phyloP scores from a whole-genome alignment of 768 basidiomycete species.

The Termitomyces sp. region DNA sequence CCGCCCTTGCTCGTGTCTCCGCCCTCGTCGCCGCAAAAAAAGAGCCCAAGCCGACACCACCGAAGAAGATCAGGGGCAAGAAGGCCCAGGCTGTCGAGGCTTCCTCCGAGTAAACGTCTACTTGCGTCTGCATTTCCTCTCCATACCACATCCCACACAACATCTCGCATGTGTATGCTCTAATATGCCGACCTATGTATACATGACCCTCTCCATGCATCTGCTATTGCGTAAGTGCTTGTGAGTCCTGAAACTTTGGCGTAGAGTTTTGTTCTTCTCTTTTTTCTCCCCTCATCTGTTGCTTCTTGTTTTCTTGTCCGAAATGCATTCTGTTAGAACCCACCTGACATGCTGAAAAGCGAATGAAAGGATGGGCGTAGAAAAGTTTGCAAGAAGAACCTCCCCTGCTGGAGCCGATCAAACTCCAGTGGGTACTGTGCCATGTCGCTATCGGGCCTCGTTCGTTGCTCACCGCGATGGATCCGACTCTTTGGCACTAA shows the following conservation, averaged over 20 bases:
- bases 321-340: constrained; percentile 88
- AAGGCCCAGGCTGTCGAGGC: constrained; percentile 36
- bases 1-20: constrained; percentile 70
- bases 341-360: constrained; percentile 61
- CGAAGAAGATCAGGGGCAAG: constrained; percentile 71
- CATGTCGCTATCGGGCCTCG: constrained; percentile 79
- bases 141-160: constrained; percentile 9
- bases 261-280: not conserved
- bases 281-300: constrained; percentile 11
- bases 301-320: constrained; percentile 1
- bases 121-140: constrained; percentile 5
- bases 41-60: constrained; percentile 59
- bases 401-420: constrained; percentile 52
- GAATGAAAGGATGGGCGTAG: constrained; percentile 86
- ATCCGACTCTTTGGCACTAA: constrained; percentile 73
- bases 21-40: constrained; percentile 65
- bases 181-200: constrained; percentile 17
- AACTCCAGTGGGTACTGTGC: constrained; percentile 49
- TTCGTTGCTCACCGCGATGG: constrained; percentile 51
- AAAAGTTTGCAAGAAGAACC: constrained; percentile 80
- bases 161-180: constrained; percentile 13
- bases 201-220: constrained; percentile 15
- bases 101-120: constrained; percentile 10
- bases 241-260: not conserved
- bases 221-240: not conserved